These are phyloP conservation scores for Magnaporthiopsis rhizophila DNA, from an alignment of 2,329 filamentous ascomycete species.

Conservation along the genomic window DNA sequence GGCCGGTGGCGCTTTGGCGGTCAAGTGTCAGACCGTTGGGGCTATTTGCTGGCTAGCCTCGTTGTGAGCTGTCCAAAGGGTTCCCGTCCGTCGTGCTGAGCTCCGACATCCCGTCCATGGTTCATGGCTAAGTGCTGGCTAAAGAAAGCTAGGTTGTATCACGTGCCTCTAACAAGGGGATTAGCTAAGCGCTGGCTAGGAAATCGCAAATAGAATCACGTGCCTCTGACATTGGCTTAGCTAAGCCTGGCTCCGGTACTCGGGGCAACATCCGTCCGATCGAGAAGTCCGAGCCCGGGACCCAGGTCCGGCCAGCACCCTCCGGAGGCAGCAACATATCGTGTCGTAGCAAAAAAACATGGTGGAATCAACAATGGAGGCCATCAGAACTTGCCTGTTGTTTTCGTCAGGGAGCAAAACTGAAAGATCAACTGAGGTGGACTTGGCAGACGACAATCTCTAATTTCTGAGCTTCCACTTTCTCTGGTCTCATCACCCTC, in stretches of 20 bases:
- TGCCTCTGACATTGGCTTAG: not conserved
- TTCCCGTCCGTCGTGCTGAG: too few relatives aligned
- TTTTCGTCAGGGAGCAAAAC: not conserved
- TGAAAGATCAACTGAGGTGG: not conserved
- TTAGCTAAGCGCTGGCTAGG: too few relatives aligned
- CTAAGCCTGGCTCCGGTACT: constrained; percentile 9
- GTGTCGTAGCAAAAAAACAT: not conserved
- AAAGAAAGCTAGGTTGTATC: too few relatives aligned
- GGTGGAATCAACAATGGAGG: not conserved
- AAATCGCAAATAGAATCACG: not conserved
- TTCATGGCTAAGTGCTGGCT: too few relatives aligned
- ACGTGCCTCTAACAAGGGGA: too few relatives aligned
- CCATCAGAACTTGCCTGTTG: not conserved
- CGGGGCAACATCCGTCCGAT: constrained; percentile 16
- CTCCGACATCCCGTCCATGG: too few relatives aligned
- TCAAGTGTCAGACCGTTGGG: not conserved
- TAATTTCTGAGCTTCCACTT: not conserved
- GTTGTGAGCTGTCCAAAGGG: not conserved
- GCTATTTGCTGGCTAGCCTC: not conserved
- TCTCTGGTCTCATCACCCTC: not conserved
- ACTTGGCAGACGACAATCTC: constrained; percentile 1
- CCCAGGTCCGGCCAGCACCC: not conserved
- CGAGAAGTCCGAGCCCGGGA: constrained; percentile 13
- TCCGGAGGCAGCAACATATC: not conserved
- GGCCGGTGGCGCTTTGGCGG: not conserved